Evolutionary conservation across 73 alveolate species (phyloP).

Genomic region (Tetrahymena elliotti): DNA sequence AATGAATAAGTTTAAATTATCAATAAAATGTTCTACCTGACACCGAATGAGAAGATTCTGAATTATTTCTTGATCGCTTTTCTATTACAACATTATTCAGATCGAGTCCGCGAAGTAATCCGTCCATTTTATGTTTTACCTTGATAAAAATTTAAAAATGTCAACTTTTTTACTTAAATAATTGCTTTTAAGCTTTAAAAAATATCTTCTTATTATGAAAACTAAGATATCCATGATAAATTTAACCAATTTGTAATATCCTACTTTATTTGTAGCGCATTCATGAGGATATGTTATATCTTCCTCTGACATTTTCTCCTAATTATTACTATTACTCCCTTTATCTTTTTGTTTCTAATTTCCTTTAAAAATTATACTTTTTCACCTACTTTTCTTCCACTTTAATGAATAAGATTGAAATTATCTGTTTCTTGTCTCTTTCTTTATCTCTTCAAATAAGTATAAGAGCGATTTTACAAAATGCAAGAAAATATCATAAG

Average conservation of each 20-base stretch:
- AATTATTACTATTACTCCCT: background rate
- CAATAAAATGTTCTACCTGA: background rate
- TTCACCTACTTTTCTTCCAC: background rate
- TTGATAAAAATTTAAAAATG: background rate
- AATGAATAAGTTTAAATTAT: background rate
- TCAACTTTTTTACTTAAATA: background rate
- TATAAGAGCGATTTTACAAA: background rate
- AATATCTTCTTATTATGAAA: background rate
- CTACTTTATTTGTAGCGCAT: background rate
- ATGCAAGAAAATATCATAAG: background rate
- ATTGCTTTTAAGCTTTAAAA: background rate
- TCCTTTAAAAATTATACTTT: background rate
- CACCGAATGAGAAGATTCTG: background rate
- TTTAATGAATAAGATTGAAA: background rate
- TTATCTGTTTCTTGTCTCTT: background rate
- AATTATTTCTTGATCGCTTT: background rate
- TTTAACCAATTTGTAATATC: background rate
- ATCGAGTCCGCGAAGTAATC: background rate
- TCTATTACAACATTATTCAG: background rate
- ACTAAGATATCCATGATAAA: background rate
- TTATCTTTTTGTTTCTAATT: background rate
- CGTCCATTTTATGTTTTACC: background rate
- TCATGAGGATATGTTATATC: background rate
- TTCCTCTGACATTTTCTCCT: background rate
- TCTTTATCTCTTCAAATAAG: background rate